Conservation (phyloP, 2,329 filamentous ascomycete genomes). For the Clarireedia sp. region DNA sequence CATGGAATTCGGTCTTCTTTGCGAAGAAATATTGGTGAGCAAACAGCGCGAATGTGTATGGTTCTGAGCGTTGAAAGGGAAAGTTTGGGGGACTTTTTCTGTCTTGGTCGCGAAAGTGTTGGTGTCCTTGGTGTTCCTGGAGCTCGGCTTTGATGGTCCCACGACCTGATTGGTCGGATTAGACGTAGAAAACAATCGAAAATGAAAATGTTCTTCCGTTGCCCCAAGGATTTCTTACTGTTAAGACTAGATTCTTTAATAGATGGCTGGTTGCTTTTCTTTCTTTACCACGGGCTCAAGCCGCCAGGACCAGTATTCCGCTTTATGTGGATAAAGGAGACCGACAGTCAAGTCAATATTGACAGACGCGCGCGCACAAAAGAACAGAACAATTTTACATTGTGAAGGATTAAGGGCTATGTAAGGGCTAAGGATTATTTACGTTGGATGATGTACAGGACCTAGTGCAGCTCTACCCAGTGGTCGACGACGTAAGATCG, state of each 20-base stretch:
- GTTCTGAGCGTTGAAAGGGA: not conserved
- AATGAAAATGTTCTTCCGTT: not conserved
- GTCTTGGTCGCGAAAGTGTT: slow-evolving; percentile 1
- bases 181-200: not conserved
- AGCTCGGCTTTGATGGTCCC: not conserved
- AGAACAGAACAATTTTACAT: no score
- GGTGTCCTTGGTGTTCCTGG: not conserved
- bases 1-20: no score
- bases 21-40: not conserved
- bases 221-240: not conserved
- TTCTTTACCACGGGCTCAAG: not conserved
- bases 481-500: no score
- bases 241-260: not conserved
- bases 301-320: no score
- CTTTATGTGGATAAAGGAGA: no score
- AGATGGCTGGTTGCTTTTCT: not conserved
- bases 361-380: no score
- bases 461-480: no score
- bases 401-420: no score
- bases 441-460: no score
- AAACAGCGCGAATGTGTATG: not conserved
- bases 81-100: not conserved
- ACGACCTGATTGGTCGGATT: not conserved
- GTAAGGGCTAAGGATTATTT: no score
- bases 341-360: no score